Evolutionary conservation across 202 grass and related monocot genomes (phyloP).

Genomic region (Dendrocalamus latiflorus): DNA sequence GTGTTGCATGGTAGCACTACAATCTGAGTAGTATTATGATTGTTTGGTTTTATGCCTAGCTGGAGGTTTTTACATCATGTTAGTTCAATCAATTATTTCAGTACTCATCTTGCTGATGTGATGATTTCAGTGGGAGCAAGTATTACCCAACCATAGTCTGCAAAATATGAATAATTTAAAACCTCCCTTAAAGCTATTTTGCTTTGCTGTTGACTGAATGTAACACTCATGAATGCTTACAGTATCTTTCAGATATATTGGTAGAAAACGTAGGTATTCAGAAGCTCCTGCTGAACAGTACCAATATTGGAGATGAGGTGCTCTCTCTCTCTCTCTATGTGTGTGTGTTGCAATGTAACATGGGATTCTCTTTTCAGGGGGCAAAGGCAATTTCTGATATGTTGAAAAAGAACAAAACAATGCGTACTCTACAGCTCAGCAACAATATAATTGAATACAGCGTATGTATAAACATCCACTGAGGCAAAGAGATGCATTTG

Average conservation of each 20-base stretch:
- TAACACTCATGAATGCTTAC: conserved; percentile 70
- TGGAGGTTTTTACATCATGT: background rate
- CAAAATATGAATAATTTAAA: background rate
- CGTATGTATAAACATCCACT: conserved; percentile 29
- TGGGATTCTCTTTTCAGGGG: too few species aligned
- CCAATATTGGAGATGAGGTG: too few species aligned
- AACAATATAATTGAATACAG: too few species aligned
- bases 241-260: conserved; percentile 99
- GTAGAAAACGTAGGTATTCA: too few species aligned
- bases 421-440: too few species aligned
- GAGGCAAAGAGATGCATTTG: conserved; percentile 4
- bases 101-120: background rate
- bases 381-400: too few species aligned
- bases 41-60: background rate
- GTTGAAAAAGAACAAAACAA: too few species aligned
- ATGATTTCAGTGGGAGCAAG: background rate
- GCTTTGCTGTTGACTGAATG: conserved; percentile 17
- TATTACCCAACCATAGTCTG: background rate
- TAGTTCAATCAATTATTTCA: conserved; percentile 13
- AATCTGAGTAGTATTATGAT: background rate
- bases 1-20: background rate
- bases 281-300: too few species aligned
- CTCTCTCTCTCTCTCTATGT: too few species aligned
- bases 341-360: too few species aligned
- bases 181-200: conserved; percentile 4